Percentiles rank a stretch among this genome's conserved stretches.
Conservation (phyloP, 495 filamentous ascomycete genomes). For the Aspergillus wentii region DNA sequence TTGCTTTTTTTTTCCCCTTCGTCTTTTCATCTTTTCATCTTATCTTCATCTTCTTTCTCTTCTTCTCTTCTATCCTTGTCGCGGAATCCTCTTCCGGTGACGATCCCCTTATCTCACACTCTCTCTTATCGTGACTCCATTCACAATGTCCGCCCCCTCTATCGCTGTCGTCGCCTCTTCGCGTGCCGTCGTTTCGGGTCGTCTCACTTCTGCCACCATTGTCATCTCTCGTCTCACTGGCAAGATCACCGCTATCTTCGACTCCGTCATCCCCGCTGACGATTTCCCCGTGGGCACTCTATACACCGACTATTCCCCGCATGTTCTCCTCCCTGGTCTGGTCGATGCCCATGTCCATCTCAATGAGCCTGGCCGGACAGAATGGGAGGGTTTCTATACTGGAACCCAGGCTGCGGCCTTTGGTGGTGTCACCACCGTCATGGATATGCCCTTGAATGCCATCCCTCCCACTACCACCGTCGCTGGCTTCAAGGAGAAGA, state of each 20-base stretch:
- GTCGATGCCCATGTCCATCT: conserved; percentile 98
- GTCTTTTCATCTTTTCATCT: neutral
- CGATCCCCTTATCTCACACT: no score
- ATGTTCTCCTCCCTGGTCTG: conserved; percentile 81
- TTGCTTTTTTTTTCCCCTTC: conserved; percentile 1
- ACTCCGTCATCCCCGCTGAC: conserved; percentile 62
- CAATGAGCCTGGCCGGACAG: conserved; percentile 93
- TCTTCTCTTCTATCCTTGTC: neutral
- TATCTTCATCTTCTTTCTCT: neutral
- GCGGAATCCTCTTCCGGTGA: neutral
- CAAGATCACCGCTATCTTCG: conserved; percentile 76
- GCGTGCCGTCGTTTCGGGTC: conserved; percentile 64
- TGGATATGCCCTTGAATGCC: conserved; percentile 98
- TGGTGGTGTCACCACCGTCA: conserved; percentile 94
- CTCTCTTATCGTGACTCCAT: neutral
- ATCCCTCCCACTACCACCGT: conserved; percentile 95
- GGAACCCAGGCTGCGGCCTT: conserved; percentile 92
- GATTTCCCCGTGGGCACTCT: conserved; percentile 67
- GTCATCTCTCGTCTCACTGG: conserved; percentile 73
- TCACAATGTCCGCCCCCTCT: conserved; percentile 27
- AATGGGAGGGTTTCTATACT: conserved; percentile 98
- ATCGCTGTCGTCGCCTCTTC: conserved; percentile 78
- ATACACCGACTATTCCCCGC: conserved; percentile 84
- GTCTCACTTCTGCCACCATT: conserved; percentile 72
- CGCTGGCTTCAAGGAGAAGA: conserved; percentile 73